Evolutionary conservation across 805 yeast species (phyloP), one percentile per base, ranked within the genome.

Genomic region (Yamadazyma nakazawae): DNA sequence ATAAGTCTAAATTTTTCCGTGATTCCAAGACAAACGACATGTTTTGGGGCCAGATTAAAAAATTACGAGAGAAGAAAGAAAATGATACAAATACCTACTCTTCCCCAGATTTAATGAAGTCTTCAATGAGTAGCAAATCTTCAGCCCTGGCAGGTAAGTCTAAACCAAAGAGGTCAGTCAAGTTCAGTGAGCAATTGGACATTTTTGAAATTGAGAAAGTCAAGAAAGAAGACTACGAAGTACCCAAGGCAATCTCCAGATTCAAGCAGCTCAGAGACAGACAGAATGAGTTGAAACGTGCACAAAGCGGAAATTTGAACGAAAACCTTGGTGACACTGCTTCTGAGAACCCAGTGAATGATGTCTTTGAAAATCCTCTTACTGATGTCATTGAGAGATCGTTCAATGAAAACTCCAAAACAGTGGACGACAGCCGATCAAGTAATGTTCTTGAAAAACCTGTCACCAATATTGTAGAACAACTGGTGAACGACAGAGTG

Each of bases 191-290:
- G 1, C 65, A 65, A 2, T 67, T 81, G 28, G 78, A 81, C 38
- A 75, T 85, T 10, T 82, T 81, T 50, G 81, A 80, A 47, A 72
- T 84, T 40, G 85, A 79, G 41, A 78, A 80, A 52, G 68, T 81
- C 2, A 79, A 83, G 57, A 73, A 72, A 26, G 72, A 72, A 32
- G 55, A 79, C 50, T 73, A 61, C 51, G 54, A 63, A 13, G 60
- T 58, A 13, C 45, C 52, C 9, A 41, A 34, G 28, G 31, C 40
- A 16, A 37, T 53, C 3, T 54, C 60, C 1, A 54, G 47, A 42
- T 60, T 58, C 51, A 58, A 59, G 35, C 58, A 52, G 38, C 34
- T 28, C 4, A 39, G 35, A 28, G 40, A 45, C 4, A 34, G 43
- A 42, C 36, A 30, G 11, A 40, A 37, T 14, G 43, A 43, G 26